These are phyloP conservation scores for Graphilbum fragrans DNA, from an alignment of 2,329 filamentous ascomycete species.

Conservation along the genomic window DNA sequence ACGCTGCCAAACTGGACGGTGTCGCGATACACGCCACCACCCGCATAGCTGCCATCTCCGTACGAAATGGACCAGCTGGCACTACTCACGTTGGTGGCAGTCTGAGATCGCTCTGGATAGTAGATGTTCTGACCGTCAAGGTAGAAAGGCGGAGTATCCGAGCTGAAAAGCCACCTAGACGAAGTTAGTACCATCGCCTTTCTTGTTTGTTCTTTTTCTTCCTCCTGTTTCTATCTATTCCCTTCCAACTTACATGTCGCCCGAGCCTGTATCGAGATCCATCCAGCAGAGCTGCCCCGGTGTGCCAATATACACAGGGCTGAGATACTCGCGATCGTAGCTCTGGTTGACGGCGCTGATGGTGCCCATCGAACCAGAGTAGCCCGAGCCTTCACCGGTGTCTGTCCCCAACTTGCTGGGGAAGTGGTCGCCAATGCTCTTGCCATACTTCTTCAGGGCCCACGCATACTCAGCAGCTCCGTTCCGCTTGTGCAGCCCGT, in stretches of 20 bases:
- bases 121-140: slow-evolving; percentile 34
- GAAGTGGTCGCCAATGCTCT: slow-evolving; percentile 14
- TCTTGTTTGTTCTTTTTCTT: background rate
- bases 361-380: slow-evolving; percentile 4
- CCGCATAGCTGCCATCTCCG: slow-evolving; percentile 31
- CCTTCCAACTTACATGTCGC: slow-evolving; percentile 47
- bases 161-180: slow-evolving; percentile 40
- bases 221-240: background rate
- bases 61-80: slow-evolving; percentile 36
- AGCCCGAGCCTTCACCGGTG: background rate
- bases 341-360: slow-evolving; percentile 17
- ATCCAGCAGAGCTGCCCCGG: slow-evolving; percentile 45
- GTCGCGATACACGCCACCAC: slow-evolving; percentile 38
- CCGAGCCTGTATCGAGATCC: slow-evolving; percentile 58
- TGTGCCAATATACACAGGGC: slow-evolving; percentile 50
- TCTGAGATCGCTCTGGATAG: slow-evolving; percentile 30
- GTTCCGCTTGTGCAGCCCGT: slow-evolving; percentile 19
- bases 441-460: slow-evolving; percentile 25
- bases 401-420: background rate
- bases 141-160: slow-evolving; percentile 30
- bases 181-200: slow-evolving; percentile 3
- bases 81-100: slow-evolving; percentile 26
- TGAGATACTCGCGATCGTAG: slow-evolving; percentile 44
- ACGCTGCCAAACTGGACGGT: slow-evolving; percentile 33
- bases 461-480: slow-evolving; percentile 18